A percentile compares a stretch with the other conserved stretches of the same genome.
phyloP scores from a whole-genome alignment of 352 stramenopile species.

The Globisporangium heterothallicum region DNA sequence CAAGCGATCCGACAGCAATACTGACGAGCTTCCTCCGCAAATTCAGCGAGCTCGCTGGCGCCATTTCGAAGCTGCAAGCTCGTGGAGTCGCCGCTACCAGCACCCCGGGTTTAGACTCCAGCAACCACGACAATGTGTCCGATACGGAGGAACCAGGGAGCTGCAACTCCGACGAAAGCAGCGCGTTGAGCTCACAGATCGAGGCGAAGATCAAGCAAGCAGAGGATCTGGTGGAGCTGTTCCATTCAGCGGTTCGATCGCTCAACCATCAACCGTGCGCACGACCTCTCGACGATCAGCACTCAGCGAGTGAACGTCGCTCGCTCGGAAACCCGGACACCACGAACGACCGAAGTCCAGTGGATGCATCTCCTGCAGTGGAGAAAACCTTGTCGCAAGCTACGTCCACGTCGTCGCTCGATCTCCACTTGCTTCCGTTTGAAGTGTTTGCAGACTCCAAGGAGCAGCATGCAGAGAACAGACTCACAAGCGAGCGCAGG shows the following conservation, averaged over 20 bases:
- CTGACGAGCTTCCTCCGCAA: constrained; percentile 9
- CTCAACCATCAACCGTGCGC: not conserved
- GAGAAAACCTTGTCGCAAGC: constrained; percentile 4
- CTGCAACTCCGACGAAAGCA: not conserved
- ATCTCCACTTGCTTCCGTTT: constrained; percentile 13
- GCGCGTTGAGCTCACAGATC: not conserved
- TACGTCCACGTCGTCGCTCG: constrained; percentile 16
- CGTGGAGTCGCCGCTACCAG: too few relatives aligned
- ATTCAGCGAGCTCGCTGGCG: constrained; percentile 7
- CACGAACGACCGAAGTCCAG: not conserved
- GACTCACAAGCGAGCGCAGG: not conserved
- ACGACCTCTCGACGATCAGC: not conserved
- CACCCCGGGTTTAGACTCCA: not conserved
- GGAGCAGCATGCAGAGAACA: not conserved
- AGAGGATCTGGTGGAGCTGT: not conserved
- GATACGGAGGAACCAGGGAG: not conserved
- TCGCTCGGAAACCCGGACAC: not conserved
- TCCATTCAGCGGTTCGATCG: not conserved
- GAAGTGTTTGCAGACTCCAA: constrained; percentile 3
- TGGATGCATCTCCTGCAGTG: not conserved
- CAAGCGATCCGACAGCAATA: not conserved
- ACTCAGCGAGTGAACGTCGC: too few relatives aligned
- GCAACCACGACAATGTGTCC: not conserved
- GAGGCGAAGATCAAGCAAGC: not conserved
- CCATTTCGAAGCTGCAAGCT: constrained; percentile 2